These are phyloP conservation scores for Penicillium sclerotiorum DNA, from an alignment of 2,329 filamentous ascomycete genomes.

Conservation along the genomic window DNA sequence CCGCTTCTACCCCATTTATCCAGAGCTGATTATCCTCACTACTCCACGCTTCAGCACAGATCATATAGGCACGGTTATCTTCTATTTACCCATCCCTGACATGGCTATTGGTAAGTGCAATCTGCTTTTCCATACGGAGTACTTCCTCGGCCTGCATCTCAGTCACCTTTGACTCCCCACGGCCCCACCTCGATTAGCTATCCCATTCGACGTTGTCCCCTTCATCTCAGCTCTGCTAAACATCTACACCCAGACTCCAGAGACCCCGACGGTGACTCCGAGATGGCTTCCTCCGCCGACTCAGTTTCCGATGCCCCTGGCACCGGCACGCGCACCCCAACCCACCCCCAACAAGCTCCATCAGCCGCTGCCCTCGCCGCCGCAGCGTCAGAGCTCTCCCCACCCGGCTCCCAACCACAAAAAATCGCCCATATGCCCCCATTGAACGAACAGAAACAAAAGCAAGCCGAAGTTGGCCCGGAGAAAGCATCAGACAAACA, in stretches of 20 bases:
- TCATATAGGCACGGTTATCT: too few species aligned
- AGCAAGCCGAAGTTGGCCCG: background rate
- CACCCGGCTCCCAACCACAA: conserved; percentile 55
- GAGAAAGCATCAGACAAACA: conserved; percentile 27
- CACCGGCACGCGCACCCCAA: conserved; percentile 48
- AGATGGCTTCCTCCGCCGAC: conserved; percentile 55
- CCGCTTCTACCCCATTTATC: conserved; percentile 15
- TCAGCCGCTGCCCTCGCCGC: conserved; percentile 31
- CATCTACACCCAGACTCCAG: conserved; percentile 11
- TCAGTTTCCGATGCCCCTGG: conserved; percentile 42
- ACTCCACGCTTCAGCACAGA: too few species aligned
- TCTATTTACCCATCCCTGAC: too few species aligned
- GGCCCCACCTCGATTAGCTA: background rate
- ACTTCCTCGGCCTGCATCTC: background rate
- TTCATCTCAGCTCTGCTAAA: background rate
- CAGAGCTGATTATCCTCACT: too few species aligned
- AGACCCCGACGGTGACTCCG: conserved; percentile 60
- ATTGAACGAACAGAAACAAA: too few species aligned
- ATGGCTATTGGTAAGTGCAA: background rate
- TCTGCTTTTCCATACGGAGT: too few species aligned
- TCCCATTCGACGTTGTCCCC: background rate
- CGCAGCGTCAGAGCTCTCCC: conserved; percentile 54
- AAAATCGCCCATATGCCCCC: conserved; percentile 16
- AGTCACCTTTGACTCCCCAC: background rate
- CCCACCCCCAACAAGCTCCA: conserved; percentile 24